Evolutionary conservation across 1,284 basidiomycete species (phyloP).

Genomic region (Marasmius tenuissimus): DNA sequence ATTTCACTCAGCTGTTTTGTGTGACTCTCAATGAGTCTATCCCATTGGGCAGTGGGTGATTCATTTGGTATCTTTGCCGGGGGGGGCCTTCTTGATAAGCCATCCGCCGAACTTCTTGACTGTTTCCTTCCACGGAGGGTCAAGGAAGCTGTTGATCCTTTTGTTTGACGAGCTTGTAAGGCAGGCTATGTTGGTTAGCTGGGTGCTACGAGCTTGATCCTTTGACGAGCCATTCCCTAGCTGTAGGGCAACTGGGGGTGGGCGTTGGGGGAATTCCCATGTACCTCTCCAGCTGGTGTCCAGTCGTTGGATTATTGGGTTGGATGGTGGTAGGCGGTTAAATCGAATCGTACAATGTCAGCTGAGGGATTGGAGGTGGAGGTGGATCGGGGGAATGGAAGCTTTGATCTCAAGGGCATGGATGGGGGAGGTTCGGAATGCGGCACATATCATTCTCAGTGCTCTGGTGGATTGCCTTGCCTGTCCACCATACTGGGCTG

Average conservation of each 20-base stretch:
- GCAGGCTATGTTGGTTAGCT: slow-evolving; percentile 3
- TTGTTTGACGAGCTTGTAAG: neutral
- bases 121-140: neutral
- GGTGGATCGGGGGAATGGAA: slow-evolving; percentile 22
- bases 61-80: neutral
- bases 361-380: slow-evolving; percentile 12
- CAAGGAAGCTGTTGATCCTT: neutral
- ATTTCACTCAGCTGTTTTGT: neutral
- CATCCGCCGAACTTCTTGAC: neutral
- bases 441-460: slow-evolving; percentile 29
- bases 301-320: slow-evolving; percentile 23
- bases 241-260: neutral
- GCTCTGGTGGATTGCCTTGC: slow-evolving; percentile 21
- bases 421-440: slow-evolving; percentile 32
- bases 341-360: slow-evolving; percentile 16
- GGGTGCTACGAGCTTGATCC: neutral
- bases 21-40: neutral
- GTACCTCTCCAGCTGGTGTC: slow-evolving; percentile 12
- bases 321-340: slow-evolving; percentile 18
- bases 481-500: slow-evolving; percentile 31
- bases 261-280: neutral
- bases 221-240: neutral
- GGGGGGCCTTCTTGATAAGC: neutral
- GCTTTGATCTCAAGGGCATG: slow-evolving; percentile 30
- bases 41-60: neutral